phyloP scores from a whole-genome alignment of 1,284 basidiomycete genomes.

The Heterobasidion parviporum region DNA sequence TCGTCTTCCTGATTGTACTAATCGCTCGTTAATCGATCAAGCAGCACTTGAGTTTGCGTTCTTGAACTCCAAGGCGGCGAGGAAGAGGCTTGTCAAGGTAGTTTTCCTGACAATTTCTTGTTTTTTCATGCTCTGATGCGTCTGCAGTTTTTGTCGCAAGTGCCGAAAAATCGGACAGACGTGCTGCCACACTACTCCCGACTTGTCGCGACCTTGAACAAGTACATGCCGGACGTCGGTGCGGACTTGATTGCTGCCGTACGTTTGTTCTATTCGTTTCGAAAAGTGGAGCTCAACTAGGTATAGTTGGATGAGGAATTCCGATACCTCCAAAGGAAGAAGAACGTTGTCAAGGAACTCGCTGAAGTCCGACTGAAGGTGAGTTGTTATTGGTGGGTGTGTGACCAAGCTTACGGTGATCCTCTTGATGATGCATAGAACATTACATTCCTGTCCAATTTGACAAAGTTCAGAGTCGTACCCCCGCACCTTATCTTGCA shows the following conservation, averaged over 20 bases:
- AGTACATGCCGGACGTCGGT: constrained; percentile 92
- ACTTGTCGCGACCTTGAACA: constrained; percentile 80
- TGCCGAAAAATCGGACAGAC: constrained; percentile 86
- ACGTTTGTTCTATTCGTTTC: constrained; percentile 20
- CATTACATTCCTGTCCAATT: constrained; percentile 79
- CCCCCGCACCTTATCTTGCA: constrained; percentile 90
- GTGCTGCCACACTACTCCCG: constrained; percentile 91
- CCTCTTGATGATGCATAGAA: constrained; percentile 46
- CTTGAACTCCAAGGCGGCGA: constrained; percentile 90
- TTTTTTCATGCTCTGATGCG: not conserved
- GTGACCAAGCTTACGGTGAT: not conserved
- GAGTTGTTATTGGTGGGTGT: constrained; percentile 4
- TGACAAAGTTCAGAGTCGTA: constrained; percentile 95
- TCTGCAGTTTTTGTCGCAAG: constrained; percentile 71
- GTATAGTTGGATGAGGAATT: constrained; percentile 91
- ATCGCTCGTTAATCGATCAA: constrained; percentile 88
- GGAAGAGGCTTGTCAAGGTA: constrained; percentile 85
- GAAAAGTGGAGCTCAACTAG: constrained; percentile 2
- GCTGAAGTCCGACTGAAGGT: constrained; percentile 82
- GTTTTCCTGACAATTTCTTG: not conserved
- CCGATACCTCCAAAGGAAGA: constrained; percentile 92
- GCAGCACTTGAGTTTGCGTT: constrained; percentile 95
- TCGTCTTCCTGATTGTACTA: constrained; percentile 90
- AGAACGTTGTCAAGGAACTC: constrained; percentile 85
- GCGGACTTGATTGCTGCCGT: constrained; percentile 75